Conservation (phyloP, 1,284 basidiomycete genomes). For the Leccinum solheimii region DNA sequence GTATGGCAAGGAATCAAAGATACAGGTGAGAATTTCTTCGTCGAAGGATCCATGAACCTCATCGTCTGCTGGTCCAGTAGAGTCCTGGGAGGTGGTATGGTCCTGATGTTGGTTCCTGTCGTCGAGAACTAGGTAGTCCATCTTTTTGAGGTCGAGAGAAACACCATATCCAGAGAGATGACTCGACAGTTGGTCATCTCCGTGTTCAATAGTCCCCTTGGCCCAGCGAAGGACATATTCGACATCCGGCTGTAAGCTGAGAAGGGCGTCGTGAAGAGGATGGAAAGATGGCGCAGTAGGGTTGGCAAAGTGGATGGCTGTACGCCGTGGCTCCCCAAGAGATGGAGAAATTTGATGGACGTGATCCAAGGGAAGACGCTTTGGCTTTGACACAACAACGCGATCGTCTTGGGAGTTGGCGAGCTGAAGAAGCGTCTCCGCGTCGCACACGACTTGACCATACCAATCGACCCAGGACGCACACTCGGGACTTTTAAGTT, state of each 20-base stretch:
- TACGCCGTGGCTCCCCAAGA: slow-evolving; percentile 47
- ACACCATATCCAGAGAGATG: slow-evolving; percentile 89
- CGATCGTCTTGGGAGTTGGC: slow-evolving; percentile 29
- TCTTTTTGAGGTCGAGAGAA: slow-evolving; percentile 92
- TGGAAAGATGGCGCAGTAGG: slow-evolving; percentile 60
- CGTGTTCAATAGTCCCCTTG: slow-evolving; percentile 36
- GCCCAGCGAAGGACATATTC: slow-evolving; percentile 71
- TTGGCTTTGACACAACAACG: slow-evolving; percentile 38
- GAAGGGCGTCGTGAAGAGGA: slow-evolving; percentile 65
- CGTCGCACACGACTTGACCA: slow-evolving; percentile 73
- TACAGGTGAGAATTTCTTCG: slow-evolving; percentile 27
- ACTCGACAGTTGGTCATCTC: slow-evolving; percentile 32
- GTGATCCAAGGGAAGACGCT: slow-evolving; percentile 72
- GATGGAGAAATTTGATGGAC: slow-evolving; percentile 50
- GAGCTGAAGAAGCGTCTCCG: slow-evolving; percentile 59
- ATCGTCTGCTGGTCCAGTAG: slow-evolving; percentile 5
- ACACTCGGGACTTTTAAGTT: slow-evolving; percentile 42
- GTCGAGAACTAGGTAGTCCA: slow-evolving; percentile 93
- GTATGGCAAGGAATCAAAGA: slow-evolving; percentile 59
- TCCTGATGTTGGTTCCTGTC: slow-evolving; percentile 52
- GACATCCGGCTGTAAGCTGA: slow-evolving; percentile 49
- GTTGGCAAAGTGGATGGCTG: slow-evolving; percentile 76
- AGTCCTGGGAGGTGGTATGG: neutral
- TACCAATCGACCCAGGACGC: slow-evolving; percentile 90
- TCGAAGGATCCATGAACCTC: slow-evolving; percentile 26